Conservation (phyloP, 129 eudicot species). For the Escallonia rubra region DNA sequence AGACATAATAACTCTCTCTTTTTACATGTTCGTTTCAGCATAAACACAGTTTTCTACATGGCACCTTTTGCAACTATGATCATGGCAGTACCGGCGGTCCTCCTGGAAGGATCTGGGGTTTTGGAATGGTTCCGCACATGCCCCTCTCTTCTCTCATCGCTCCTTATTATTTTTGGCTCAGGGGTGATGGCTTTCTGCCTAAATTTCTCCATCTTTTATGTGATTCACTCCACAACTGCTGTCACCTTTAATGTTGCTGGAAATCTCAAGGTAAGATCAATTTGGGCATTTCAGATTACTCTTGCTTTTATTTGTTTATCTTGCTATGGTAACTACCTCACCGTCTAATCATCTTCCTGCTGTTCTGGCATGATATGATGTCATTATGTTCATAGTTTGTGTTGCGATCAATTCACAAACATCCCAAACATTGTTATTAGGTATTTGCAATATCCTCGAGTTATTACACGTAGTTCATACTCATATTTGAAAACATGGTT, state of each 20-base stretch:
- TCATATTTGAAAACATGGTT: too few relatives aligned
- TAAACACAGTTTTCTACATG: slow-evolving; percentile 97
- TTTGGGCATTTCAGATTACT: neutral
- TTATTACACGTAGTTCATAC: too few relatives aligned
- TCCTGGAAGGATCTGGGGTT: slow-evolving; percentile 89
- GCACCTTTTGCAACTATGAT: slow-evolving; percentile 98
- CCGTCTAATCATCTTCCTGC: too few relatives aligned
- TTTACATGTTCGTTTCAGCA: slow-evolving; percentile 32
- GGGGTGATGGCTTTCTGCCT: slow-evolving; percentile 90
- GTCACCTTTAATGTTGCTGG: slow-evolving; percentile 98
- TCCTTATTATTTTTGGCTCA: slow-evolving; percentile 72
- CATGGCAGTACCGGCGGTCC: slow-evolving; percentile 71
- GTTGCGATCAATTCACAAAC: too few relatives aligned
- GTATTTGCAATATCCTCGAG: too few relatives aligned
- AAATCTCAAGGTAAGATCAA: slow-evolving; percentile 70
- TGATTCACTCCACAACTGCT: slow-evolving; percentile 93
- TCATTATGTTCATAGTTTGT: too few relatives aligned
- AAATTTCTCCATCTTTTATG: slow-evolving; percentile 90
- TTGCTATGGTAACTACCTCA: too few relatives aligned
- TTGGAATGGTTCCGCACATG: slow-evolving; percentile 53
- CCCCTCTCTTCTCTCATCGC: slow-evolving; percentile 47
- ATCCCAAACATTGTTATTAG: too few relatives aligned
- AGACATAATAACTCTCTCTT: too few relatives aligned
- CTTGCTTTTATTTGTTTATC: neutral
- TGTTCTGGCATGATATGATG: too few relatives aligned